Percentiles rank a stretch among this genome's conserved stretches.
phyloP scores from a whole-genome alignment of 2,329 filamentous ascomycete species.

The Sclerotinia minor region DNA sequence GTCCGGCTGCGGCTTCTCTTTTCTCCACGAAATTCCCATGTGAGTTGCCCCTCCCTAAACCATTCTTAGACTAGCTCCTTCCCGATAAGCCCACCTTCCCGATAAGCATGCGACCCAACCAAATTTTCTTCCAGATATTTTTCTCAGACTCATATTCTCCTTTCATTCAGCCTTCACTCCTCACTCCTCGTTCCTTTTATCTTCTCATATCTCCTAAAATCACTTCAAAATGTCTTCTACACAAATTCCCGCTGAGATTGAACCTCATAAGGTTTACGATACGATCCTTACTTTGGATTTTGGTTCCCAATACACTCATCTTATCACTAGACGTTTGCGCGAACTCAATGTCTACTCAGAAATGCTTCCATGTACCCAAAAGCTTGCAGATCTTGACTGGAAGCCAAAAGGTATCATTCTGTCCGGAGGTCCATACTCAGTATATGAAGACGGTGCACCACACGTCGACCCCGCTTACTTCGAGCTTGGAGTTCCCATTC shows the following conservation, averaged over 20 bases:
- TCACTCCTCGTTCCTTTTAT: neutral
- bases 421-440: slow-evolving; percentile 69
- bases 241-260: slow-evolving; percentile 21
- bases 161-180: neutral
- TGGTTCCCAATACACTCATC: slow-evolving; percentile 70
- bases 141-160: slow-evolving; percentile 5
- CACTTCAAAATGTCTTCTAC: slow-evolving; percentile 13
- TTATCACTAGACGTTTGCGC: slow-evolving; percentile 65
- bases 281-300: slow-evolving; percentile 74
- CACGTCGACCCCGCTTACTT: slow-evolving; percentile 83
- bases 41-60: slow-evolving; percentile 21
- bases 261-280: slow-evolving; percentile 40
- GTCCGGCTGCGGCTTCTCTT: neutral
- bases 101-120: slow-evolving; percentile 16
- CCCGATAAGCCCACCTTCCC: slow-evolving; percentile 2
- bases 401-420: slow-evolving; percentile 84
- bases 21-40: slow-evolving; percentile 18
- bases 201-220: neutral
- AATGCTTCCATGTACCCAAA: slow-evolving; percentile 84
- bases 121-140: slow-evolving; percentile 19
- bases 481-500: slow-evolving; percentile 44
- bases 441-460: slow-evolving; percentile 75
- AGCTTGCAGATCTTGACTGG: slow-evolving; percentile 72
- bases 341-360: slow-evolving; percentile 82
- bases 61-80: neutral